Evolutionary conservation across 1,284 basidiomycete species (phyloP).

Genomic region (Phellinidium pouzarii): DNA sequence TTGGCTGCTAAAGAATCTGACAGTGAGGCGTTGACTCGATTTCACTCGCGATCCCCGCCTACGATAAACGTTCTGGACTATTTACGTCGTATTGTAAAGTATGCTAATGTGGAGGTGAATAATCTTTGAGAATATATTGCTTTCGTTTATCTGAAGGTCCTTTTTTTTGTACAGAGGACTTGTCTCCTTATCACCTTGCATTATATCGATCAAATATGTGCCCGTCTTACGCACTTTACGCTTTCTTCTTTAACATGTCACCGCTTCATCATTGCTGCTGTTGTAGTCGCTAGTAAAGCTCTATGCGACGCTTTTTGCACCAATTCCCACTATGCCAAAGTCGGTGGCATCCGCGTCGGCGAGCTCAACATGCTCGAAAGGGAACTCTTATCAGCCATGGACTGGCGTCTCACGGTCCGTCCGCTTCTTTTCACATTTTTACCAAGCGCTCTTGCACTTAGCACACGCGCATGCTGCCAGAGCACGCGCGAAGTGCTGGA

Average conservation of each 20-base stretch:
- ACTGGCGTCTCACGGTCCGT: slow-evolving; percentile 89
- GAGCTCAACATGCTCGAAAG: slow-evolving; percentile 91
- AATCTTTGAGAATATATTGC: background rate
- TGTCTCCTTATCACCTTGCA: slow-evolving; percentile 85
- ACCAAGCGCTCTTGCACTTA: slow-evolving; percentile 17
- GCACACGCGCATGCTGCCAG: slow-evolving; percentile 31
- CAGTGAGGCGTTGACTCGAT: slow-evolving; percentile 82
- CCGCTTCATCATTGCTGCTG: slow-evolving; percentile 87
- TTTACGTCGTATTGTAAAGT: slow-evolving; percentile 83
- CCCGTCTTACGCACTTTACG: slow-evolving; percentile 79
- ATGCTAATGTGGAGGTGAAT: slow-evolving; percentile 86
- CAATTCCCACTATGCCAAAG: slow-evolving; percentile 87
- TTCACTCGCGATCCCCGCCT: slow-evolving; percentile 87
- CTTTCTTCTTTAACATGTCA: slow-evolving; percentile 92
- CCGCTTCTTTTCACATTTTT: slow-evolving; percentile 23
- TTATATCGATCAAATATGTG: slow-evolving; percentile 93
- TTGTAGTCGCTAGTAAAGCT: slow-evolving; percentile 84
- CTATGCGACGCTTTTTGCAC: slow-evolving; percentile 92
- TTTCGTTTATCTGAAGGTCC: background rate
- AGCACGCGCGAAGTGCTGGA: slow-evolving; percentile 75
- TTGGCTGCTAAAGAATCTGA: slow-evolving; percentile 23
- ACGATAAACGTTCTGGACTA: slow-evolving; percentile 84
- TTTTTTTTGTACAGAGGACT: slow-evolving; percentile 52
- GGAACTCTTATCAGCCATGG: slow-evolving; percentile 84
- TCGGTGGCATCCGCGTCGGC: slow-evolving; percentile 83